phyloP scores from a whole-genome alignment of 352 stramenopile genomes.

The Pythium volutum region DNA sequence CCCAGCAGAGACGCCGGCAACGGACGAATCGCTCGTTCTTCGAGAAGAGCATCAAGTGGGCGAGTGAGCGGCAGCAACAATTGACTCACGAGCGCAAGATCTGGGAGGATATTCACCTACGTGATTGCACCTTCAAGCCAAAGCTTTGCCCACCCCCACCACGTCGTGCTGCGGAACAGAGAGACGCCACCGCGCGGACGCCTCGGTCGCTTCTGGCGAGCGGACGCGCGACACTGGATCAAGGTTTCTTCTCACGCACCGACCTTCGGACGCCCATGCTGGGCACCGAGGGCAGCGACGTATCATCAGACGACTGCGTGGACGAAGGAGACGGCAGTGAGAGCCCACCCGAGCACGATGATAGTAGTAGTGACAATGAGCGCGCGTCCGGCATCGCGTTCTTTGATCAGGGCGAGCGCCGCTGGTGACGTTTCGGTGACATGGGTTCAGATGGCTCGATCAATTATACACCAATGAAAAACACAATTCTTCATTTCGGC shows the following conservation, averaged over 20 bases:
- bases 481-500: neutral
- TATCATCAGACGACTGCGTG: slow-evolving; percentile 18
- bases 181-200: neutral
- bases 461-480: slow-evolving; percentile 12
- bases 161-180: neutral
- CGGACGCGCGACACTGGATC: neutral
- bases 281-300: slow-evolving; percentile 7
- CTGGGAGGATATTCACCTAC: slow-evolving; percentile 33
- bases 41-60: slow-evolving; percentile 43
- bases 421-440: neutral
- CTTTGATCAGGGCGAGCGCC: slow-evolving; percentile 17
- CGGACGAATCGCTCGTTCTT: slow-evolving; percentile 43
- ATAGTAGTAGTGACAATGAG: neutral
- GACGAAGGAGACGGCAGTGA: slow-evolving; percentile 1
- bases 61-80: slow-evolving; percentile 31
- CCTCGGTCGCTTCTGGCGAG: neutral
- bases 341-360: neutral
- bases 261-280: slow-evolving; percentile 24
- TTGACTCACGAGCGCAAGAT: slow-evolving; percentile 38
- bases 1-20: neutral
- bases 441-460: neutral
- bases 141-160: slow-evolving; percentile 1
- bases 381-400: neutral
- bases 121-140: slow-evolving; percentile 62
- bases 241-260: slow-evolving; percentile 14